A percentile compares a stretch with the other conserved stretches of the same genome.
Conservation (phyloP, 192 early-diverging fungal genomes). For the Ramicandelaber brevisporus region DNA sequence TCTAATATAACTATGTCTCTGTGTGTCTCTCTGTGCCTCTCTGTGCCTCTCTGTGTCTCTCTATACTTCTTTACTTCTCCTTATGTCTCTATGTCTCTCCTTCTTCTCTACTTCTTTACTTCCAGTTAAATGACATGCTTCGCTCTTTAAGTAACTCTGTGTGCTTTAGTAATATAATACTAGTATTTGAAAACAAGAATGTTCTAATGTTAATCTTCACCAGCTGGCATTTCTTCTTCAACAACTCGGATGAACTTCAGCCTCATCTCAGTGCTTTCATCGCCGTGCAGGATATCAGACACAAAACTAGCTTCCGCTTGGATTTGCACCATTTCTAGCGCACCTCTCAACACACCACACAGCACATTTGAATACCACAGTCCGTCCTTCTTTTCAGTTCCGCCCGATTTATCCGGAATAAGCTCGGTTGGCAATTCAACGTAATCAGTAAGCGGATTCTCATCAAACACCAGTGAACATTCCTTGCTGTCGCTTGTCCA, state of each 20-base stretch:
- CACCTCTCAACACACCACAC: conserved; percentile 80
- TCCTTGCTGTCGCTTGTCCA: conserved; percentile 64
- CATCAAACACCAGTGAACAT: conserved; percentile 83
- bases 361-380: conserved; percentile 95
- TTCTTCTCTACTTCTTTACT: no score
- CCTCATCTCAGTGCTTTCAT: conserved; percentile 77
- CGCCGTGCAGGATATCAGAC: conserved; percentile 57
- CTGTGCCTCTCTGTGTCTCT: no score
- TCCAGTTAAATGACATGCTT: no score
- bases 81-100: no score
- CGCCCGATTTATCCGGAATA: no score
- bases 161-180: no score
- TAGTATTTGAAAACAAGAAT: conserved; percentile 1
- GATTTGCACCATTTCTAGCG: conserved; percentile 93
- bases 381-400: no score
- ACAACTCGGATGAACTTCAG: conserved; percentile 66
- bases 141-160: no score
- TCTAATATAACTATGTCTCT: no score
- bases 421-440: conserved; percentile 81
- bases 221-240: conserved; percentile 87
- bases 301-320: conserved; percentile 73
- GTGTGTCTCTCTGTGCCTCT: no score
- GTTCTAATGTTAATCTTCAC: conserved; percentile 35
- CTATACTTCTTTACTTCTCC: no score
- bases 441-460: conserved; percentile 93